Evolutionary conservation across 805 yeast species (phyloP).

Genomic region (Maudiozyma pseudohumilis): DNA sequence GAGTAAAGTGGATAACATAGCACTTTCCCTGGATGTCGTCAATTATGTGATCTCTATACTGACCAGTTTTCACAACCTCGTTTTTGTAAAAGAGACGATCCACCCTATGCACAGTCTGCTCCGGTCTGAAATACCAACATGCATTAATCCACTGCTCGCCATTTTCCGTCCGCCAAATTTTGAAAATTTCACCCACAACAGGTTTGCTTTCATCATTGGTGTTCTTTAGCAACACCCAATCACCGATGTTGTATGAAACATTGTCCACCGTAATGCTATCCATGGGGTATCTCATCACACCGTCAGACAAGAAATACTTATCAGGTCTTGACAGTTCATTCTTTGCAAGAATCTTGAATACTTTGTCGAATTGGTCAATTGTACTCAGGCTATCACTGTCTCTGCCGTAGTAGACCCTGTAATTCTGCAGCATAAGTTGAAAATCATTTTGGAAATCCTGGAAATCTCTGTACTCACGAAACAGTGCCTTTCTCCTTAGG

Average conservation of each 20-base stretch:
- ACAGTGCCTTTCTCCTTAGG: conserved; percentile 73
- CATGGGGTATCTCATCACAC: conserved; percentile 62
- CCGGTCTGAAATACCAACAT: conserved; percentile 97
- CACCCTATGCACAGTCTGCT: conserved; percentile 89
- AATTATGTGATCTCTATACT: conserved; percentile 85
- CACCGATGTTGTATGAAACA: conserved; percentile 74
- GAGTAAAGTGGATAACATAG: conserved; percentile 87
- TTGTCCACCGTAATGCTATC: conserved; percentile 66
- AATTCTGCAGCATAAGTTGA: conserved; percentile 62
- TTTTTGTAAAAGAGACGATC: conserved; percentile 86
- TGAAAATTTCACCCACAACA: conserved; percentile 84
- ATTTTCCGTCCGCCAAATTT: conserved; percentile 74
- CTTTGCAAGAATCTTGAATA: conserved; percentile 47
- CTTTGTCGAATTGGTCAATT: conserved; percentile 50
- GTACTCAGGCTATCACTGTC: conserved; percentile 51
- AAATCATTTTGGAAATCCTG: conserved; percentile 72
- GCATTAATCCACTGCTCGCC: conserved; percentile 83
- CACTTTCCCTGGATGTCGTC: conserved; percentile 88
- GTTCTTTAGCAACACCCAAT: conserved; percentile 87
- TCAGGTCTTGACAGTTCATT: conserved; percentile 77
- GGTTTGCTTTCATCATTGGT: conserved; percentile 85
- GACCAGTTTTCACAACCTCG: conserved; percentile 94
- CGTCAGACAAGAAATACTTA: conserved; percentile 50
- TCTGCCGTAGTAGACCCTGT: conserved; percentile 52
- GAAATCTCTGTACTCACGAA: conserved; percentile 68